Conservation (phyloP, 768 basidiomycete genomes). For the Russula griseocarnosa region DNA sequence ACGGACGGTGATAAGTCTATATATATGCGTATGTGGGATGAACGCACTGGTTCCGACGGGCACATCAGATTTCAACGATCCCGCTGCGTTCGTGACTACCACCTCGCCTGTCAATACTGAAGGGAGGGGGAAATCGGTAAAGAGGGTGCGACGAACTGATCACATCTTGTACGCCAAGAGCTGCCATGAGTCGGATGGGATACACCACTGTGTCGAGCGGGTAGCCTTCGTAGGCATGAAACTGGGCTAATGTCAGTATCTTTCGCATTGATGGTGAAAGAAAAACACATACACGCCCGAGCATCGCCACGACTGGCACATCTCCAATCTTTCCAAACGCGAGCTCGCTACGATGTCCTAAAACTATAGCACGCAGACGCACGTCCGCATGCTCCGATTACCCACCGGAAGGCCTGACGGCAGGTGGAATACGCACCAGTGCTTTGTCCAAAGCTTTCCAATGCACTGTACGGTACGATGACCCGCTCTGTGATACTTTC, state of each 20-base stretch:
- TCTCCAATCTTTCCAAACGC: slow-evolving; percentile 76
- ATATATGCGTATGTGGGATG: background rate
- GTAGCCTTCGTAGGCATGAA: slow-evolving; percentile 86
- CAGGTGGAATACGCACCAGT: slow-evolving; percentile 50
- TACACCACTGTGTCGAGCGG: slow-evolving; percentile 63
- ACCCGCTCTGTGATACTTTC: slow-evolving; percentile 53
- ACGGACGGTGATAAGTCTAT: background rate
- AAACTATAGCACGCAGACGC: slow-evolving; percentile 43
- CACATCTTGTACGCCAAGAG: slow-evolving; percentile 67
- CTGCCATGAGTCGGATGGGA: slow-evolving; percentile 75
- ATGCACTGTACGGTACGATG: slow-evolving; percentile 57
- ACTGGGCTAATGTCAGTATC: slow-evolving; percentile 41
- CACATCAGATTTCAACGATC: slow-evolving; percentile 68
- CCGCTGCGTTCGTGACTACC: slow-evolving; percentile 85
- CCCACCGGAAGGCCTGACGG: background rate
- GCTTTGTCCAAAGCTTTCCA: slow-evolving; percentile 72
- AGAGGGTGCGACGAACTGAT: slow-evolving; percentile 52
- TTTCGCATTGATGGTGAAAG: background rate
- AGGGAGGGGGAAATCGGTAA: background rate
- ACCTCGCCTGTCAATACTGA: background rate
- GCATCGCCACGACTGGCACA: slow-evolving; percentile 86
- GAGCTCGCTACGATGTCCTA: slow-evolving; percentile 75
- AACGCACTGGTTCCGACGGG: slow-evolving; percentile 72
- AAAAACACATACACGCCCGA: slow-evolving; percentile 60
- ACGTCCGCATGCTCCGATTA: background rate